phyloP scores from a whole-genome alignment of 164 flowering plant genomes.

The Annona cherimola region DNA sequence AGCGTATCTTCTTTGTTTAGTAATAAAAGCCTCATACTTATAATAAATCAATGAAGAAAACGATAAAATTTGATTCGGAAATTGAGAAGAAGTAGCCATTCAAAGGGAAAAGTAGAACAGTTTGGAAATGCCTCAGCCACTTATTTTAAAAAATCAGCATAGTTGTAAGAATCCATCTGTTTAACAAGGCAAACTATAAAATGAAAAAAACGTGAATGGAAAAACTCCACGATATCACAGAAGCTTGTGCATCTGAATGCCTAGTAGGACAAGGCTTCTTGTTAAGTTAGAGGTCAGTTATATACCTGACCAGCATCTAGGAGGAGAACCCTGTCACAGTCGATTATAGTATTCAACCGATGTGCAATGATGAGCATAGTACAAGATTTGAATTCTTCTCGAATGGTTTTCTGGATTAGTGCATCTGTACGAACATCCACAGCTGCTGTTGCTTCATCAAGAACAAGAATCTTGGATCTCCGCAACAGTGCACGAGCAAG shows the following conservation, averaged over 20 bases:
- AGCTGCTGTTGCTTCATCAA: slow-evolving; percentile 99
- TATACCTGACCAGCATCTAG: slow-evolving; percentile 87
- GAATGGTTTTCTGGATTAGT: slow-evolving; percentile 90
- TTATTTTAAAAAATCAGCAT: no score
- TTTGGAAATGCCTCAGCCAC: no score
- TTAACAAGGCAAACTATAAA: neutral
- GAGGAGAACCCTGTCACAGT: slow-evolving; percentile 82
- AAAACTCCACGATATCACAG: neutral
- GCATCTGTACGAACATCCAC: slow-evolving; percentile 99
- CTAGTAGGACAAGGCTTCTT: neutral
- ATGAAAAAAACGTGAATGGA: neutral
- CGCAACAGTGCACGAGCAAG: slow-evolving; percentile 93
- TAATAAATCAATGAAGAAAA: no score
- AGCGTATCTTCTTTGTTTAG: no score
- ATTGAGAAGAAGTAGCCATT: no score
- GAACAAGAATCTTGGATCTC: slow-evolving; percentile 95
- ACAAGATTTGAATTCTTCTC: slow-evolving; percentile 93
- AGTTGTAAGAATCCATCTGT: neutral
- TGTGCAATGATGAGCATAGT: slow-evolving; percentile 99
- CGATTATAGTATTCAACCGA: slow-evolving; percentile 90
- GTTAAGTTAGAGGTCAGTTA: slow-evolving; percentile 1
- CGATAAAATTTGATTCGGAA: no score
- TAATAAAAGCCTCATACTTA: no score
- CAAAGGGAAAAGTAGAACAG: no score
- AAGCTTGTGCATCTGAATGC: neutral